Evolutionary conservation across 2,329 filamentous ascomycete species (phyloP), one percentile per base, ranked within the genome.

Genomic region (Colletotrichum lindemuthianum): DNA sequence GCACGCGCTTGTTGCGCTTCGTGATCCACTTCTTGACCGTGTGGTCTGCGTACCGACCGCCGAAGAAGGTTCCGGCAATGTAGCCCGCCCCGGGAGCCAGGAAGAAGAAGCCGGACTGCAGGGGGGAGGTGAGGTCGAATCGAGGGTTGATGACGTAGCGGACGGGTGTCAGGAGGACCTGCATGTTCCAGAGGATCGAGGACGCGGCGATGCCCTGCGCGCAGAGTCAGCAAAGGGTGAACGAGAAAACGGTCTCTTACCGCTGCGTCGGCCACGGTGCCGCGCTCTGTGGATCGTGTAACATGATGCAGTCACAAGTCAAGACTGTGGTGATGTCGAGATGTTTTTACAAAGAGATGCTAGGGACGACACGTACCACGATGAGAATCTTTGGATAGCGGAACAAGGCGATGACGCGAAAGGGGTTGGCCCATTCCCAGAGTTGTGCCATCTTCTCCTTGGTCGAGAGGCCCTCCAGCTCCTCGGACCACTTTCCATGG

Each of bases 121-220:
- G 82, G 0, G 90, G 89, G 0, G 82, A 82, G 0, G 83, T 84
- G 12, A 92, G 82, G 57, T 86, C 71, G 78, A 92, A 92, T 58
- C 90, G 86, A 0, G 90, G 89, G 70, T 92, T 92, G 15, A 92
- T 80, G 11, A 91, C 86, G 70, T 90, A 91, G 33, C 89, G 86
- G 64, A 92, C 91, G 0, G 86, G 87, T 0, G 88, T 91, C 8
- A 91, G 80, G 1, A 91, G 82, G 3, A 82, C 84, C 74, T 92
- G 92, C 78, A 91, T 90, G 74, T 91, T 92, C 87, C 88, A 92
- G 12, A 92, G 84, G 0, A 92, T 79, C 15, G 83, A 80, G 2
- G 83, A 85, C 11, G 84, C 84, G 1, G 87, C 87, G 2, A 90
- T 70, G 1, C 84, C 63, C 63, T 65, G 51, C 2, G 6, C 8